Conservation (phyloP, 129 eudicot genomes). For the Saussurea involucrata region DNA sequence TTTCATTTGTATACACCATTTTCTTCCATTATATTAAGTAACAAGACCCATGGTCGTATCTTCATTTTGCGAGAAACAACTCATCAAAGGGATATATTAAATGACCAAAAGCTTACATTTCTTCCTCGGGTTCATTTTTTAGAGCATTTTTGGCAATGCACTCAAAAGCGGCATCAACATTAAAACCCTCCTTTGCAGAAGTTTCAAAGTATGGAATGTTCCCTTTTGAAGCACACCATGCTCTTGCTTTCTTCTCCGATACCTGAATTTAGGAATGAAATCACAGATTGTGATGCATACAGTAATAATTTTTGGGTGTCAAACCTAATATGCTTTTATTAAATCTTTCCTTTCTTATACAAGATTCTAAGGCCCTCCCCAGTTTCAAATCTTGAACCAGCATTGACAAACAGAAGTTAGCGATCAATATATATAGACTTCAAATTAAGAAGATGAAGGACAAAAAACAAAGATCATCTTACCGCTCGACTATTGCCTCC, state of each 20-base stretch:
- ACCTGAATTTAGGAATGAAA: conserved; percentile 28
- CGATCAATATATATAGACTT: not conserved
- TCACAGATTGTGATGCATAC: not conserved
- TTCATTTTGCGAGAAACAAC: not conserved
- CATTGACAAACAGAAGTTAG: not conserved
- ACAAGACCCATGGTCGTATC: not conserved
- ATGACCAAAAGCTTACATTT: conserved; percentile 35
- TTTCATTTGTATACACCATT: not conserved
- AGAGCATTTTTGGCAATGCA: conserved; percentile 45
- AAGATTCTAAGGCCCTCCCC: not conserved
- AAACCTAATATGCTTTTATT: not conserved
- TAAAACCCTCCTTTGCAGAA: conserved; percentile 44
- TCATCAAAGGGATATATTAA: not conserved
- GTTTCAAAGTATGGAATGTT: conserved; percentile 48
- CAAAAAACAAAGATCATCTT: conserved; percentile 16
- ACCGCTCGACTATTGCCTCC: conserved; percentile 57
- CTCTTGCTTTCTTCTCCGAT: conserved; percentile 53
- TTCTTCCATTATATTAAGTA: not conserved
- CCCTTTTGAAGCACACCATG: conserved; percentile 53
- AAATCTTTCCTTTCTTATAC: not conserved
- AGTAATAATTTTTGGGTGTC: not conserved
- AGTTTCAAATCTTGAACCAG: not conserved
- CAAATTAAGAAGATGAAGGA: not conserved
- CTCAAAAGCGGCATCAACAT: conserved; percentile 47
- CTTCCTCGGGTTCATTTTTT: conserved; percentile 48